Base-by-base conservation (phyloP, 2,329 filamentous ascomycete species). In the Aspergillus japonicus region DNA sequence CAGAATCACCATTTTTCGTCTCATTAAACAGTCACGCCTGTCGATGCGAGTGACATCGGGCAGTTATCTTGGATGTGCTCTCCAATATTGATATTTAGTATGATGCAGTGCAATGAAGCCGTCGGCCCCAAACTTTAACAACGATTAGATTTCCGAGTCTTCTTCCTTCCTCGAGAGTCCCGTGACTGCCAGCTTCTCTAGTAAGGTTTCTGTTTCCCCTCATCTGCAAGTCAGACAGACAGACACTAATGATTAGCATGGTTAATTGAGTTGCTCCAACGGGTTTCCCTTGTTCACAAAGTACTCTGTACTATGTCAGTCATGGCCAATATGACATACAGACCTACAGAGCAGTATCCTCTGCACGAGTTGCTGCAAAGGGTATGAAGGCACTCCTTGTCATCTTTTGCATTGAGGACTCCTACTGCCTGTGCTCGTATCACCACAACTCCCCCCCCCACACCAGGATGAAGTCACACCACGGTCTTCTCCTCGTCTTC, bases 401-500 rank as follows among this genome's bases (percentile, higher is more conserved):
- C 39, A 16, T 29, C 33, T 35, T 10, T 35, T 12, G 33, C 11
- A 35, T 35, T 4, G 4, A 6, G 4, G 11, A 16, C 33, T 35
- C 39, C 16, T 14, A 44, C 14, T n/a, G 16, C 39, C 16, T 7
- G 14, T 44, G 39, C 39, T 44, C 39, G 39, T 44, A 44, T 44
- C 39, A 44, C 39, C 39, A 44, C 39, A 29, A 8, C 10, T 7
- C 26, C 26, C 26, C 26, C 26, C 26, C 26, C 26, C 26, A 7
- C 5, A 2, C 16, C 6, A 19, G 16, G 39, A n/a, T n/a, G 8
- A 44, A 44, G 39, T 44, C 39, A 44, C 39, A 44, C 39, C 54
- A 56, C 53, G 61, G 60, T 61, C 26, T 57, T 44, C 60, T 59
- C 58, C 21, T 50, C 44, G 23, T 52, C 48, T 53, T 33, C 26